Conservation (phyloP, 176 grass and related monocot genomes). For the Eragrostis curvula region DNA sequence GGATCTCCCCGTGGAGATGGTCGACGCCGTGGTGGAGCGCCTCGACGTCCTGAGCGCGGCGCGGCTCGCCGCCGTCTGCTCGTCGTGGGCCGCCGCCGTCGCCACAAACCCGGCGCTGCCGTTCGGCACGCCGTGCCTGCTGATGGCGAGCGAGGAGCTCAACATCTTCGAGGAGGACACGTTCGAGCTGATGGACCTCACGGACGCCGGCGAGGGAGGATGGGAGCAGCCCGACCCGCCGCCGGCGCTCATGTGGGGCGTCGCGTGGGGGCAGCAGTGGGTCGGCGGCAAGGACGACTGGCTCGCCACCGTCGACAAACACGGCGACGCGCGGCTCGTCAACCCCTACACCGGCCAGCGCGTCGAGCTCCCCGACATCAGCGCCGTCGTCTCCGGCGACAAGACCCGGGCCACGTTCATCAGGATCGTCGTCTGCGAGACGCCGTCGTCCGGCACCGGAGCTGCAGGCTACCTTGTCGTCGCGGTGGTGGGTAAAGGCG, state of each 20-base stretch:
- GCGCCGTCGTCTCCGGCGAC: background rate
- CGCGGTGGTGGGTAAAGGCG: rapidly evolving
- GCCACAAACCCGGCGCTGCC: background rate
- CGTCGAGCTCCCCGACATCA: background rate
- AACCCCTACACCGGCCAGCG: background rate
- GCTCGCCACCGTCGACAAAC: background rate
- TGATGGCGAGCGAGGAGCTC: background rate
- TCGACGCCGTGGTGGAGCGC: background rate
- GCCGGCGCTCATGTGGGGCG: background rate
- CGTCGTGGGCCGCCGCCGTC: background rate
- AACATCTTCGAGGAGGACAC: background rate
- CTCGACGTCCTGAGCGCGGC: background rate
- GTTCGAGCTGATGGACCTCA: background rate
- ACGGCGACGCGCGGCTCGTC: background rate
- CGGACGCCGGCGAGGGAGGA: too few species aligned
- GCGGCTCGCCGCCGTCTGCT: background rate
- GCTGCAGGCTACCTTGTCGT: background rate
- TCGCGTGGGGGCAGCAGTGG: background rate
- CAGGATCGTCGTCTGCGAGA: background rate
- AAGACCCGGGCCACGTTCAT: background rate
- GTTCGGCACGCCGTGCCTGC: background rate
- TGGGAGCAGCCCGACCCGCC: background rate
- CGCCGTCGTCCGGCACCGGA: background rate
- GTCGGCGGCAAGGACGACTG: background rate
- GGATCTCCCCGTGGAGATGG: background rate